These are phyloP conservation scores for Nidularia sp. DNA, from an alignment of 768 basidiomycete genomes.

Conservation along the genomic window DNA sequence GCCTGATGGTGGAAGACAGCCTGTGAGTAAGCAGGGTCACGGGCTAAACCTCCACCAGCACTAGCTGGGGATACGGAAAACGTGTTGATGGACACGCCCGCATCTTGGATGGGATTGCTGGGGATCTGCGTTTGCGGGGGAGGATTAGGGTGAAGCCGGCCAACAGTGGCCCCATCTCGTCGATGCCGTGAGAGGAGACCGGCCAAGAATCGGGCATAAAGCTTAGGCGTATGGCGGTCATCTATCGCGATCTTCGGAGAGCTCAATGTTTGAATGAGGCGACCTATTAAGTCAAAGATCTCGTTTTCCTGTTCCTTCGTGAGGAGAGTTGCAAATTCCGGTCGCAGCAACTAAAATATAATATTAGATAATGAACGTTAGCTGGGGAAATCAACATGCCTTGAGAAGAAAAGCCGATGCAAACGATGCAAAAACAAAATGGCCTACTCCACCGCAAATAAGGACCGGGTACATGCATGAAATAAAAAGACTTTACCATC, in stretches of 20 bases:
- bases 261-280: slow-evolving; percentile 68
- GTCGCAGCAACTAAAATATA: slow-evolving; percentile 54
- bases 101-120: slow-evolving; percentile 6
- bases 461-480: neutral
- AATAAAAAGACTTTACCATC: slow-evolving; percentile 47
- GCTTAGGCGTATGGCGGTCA: slow-evolving; percentile 74
- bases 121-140: slow-evolving; percentile 31
- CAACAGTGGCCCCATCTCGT: slow-evolving; percentile 60
- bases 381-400: slow-evolving; percentile 28
- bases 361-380: neutral
- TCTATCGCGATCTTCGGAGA: slow-evolving; percentile 76
- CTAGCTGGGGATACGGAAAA: slow-evolving; percentile 18
- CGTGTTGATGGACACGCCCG: slow-evolving; percentile 19
- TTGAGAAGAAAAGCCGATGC: slow-evolving; percentile 83
- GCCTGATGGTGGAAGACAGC: slow-evolving; percentile 7
- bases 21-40: slow-evolving; percentile 11
- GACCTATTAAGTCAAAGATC: slow-evolving; percentile 68
- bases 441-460: slow-evolving; percentile 31
- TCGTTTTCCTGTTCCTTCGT: slow-evolving; percentile 60
- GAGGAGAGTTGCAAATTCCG: slow-evolving; percentile 65
- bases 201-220: slow-evolving; percentile 78
- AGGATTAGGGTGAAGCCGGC: slow-evolving; percentile 48
- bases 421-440: slow-evolving; percentile 78
- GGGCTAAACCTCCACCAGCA: slow-evolving; percentile 12
- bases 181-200: slow-evolving; percentile 67